A percentile compares a stretch with the other conserved stretches of the same genome.
These are phyloP conservation scores for Ogataea sp. DNA, from an alignment of 805 yeast species.

Conservation along the genomic window DNA sequence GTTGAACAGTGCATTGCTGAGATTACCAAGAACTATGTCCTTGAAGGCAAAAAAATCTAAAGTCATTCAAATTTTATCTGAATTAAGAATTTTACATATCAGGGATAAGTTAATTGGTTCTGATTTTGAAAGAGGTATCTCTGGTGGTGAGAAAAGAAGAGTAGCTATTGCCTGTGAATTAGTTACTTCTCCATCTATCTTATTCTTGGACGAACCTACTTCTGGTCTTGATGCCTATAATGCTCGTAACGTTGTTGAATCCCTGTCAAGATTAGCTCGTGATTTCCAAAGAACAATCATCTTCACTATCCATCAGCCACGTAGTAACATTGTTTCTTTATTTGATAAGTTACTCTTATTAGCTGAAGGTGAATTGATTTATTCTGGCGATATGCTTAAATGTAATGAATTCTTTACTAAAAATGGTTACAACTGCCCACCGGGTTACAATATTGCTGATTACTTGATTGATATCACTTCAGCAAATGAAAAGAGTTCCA, in stretches of 20 bases:
- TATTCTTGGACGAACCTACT: slow-evolving; percentile 88
- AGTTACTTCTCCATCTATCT: slow-evolving; percentile 78
- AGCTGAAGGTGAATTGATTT: slow-evolving; percentile 79
- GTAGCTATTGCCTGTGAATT: slow-evolving; percentile 92
- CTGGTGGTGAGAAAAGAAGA: slow-evolving; percentile 88
- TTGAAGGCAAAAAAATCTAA: slow-evolving; percentile 62
- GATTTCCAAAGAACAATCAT: slow-evolving; percentile 81
- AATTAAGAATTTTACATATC: slow-evolving; percentile 74
- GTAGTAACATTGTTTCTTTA: slow-evolving; percentile 88
- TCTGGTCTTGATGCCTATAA: slow-evolving; percentile 93
- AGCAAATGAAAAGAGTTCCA: slow-evolving; percentile 24
- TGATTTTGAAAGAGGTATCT: slow-evolving; percentile 83
- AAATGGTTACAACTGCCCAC: slow-evolving; percentile 77
- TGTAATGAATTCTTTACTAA: slow-evolving; percentile 69
- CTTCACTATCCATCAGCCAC: slow-evolving; percentile 93
- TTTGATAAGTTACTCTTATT: slow-evolving; percentile 78
- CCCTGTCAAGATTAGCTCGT: slow-evolving; percentile 70
- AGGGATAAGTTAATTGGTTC: slow-evolving; percentile 85
- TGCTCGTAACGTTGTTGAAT: slow-evolving; percentile 85
- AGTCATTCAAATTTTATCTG: slow-evolving; percentile 78
- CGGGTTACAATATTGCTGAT: slow-evolving; percentile 91
- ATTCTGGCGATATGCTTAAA: slow-evolving; percentile 75
- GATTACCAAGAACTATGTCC: slow-evolving; percentile 81
- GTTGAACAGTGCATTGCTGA: slow-evolving; percentile 77
- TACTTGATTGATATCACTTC: slow-evolving; percentile 87